phyloP scores from a whole-genome alignment of 116 monocot genomes.

The Phalaenopsis hybrid region DNA sequence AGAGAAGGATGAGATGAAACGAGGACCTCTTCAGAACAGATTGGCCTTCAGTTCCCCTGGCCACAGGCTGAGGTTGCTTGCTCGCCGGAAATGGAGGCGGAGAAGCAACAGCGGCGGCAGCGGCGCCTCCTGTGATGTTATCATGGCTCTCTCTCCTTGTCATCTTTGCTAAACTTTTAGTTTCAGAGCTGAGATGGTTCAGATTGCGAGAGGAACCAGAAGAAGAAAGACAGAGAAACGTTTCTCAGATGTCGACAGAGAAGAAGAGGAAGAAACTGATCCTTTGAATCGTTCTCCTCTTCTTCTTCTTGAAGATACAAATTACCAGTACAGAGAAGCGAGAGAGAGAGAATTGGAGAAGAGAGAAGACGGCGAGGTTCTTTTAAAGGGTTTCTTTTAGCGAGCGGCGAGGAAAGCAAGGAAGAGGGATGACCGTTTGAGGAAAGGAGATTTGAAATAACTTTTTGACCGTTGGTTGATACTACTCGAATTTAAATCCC shows the following conservation, averaged over 20 bases:
- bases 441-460: not conserved
- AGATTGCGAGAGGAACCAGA: not conserved
- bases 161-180: not conserved
- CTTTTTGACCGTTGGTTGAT: constrained; percentile 2
- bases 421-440: not conserved
- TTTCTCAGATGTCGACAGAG: not conserved
- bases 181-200: constrained; percentile 5
- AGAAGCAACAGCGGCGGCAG: not conserved
- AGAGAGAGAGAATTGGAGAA: not conserved
- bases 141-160: constrained; percentile 24
- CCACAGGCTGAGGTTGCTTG: constrained; percentile 14
- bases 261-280: too few relatives aligned
- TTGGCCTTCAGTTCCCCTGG: constrained; percentile 22
- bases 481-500: not conserved
- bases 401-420: not conserved
- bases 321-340: not conserved
- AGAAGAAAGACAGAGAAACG: not conserved
- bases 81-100: not conserved
- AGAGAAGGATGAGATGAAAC: too few relatives aligned
- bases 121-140: constrained; percentile 17
- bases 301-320: too few relatives aligned
- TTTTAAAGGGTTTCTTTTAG: not conserved
- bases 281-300: too few relatives aligned
- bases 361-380: not conserved
- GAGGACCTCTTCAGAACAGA: constrained; percentile 36